Percentiles rank a stretch among this genome's conserved stretches.
These are phyloP conservation scores for Trichoderma reesei DNA, from an alignment of 495 filamentous ascomycete genomes.

Conservation along the genomic window DNA sequence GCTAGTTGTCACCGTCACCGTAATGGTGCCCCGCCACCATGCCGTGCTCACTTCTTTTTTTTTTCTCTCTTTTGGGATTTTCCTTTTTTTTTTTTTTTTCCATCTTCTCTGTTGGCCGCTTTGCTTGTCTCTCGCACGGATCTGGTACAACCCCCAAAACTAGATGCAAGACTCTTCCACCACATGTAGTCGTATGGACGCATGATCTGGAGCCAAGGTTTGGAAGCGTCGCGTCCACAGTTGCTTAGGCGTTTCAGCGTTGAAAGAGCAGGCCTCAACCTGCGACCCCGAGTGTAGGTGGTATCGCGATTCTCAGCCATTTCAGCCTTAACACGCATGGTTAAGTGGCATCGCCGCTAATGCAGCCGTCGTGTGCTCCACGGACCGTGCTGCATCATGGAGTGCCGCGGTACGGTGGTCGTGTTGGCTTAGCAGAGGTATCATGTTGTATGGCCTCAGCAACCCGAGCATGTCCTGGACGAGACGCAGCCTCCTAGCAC, in stretches of 20 bases:
- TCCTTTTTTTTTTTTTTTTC: too few species aligned
- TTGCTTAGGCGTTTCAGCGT: not conserved
- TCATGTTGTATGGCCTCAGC: too few species aligned
- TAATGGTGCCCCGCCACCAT: not conserved
- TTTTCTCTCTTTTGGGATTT: not conserved
- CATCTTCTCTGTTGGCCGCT: too few species aligned
- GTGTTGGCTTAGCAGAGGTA: too few species aligned
- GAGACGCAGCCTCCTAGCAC: too few species aligned
- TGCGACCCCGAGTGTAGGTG: not conserved
- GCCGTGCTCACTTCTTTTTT: not conserved
- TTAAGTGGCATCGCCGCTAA: slow-evolving; percentile 14
- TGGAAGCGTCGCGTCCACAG: slow-evolving; percentile 12
- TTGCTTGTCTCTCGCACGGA: too few species aligned
- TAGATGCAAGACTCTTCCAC: too few species aligned
- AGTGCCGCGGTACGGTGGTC: not conserved
- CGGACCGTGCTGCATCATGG: not conserved
- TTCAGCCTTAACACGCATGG: slow-evolving; percentile 9
- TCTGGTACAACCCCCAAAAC: too few species aligned
- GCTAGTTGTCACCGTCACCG: slow-evolving; percentile 11
- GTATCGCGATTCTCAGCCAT: not conserved
- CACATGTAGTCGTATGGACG: not conserved
- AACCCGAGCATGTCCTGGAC: too few species aligned
- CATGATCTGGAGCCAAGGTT: slow-evolving; percentile 6
- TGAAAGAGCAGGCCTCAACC: not conserved
- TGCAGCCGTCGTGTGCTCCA: slow-evolving; percentile 13